These are phyloP conservation scores for Microstegium vimineum DNA, from an alignment of 176 grass and related monocot genomes.

Conservation along the genomic window DNA sequence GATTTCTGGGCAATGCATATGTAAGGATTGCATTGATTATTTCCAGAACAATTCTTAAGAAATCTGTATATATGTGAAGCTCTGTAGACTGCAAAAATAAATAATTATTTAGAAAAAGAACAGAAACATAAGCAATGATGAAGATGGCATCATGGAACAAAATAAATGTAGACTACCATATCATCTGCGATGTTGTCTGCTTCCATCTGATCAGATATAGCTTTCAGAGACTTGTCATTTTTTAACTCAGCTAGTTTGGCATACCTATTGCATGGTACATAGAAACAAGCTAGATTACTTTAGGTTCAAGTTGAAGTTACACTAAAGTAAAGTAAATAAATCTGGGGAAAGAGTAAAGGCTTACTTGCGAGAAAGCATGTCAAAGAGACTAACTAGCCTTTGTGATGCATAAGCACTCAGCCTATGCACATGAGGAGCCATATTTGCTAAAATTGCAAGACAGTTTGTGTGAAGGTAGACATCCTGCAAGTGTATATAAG, in stretches of 20 bases:
- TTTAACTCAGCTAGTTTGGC: conserved; percentile 96
- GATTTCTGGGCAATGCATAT: conserved; percentile 95
- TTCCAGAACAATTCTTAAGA: conserved; percentile 95
- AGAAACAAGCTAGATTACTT: neutral
- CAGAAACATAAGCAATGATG: conserved; percentile 1
- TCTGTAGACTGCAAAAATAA: conserved; percentile 84
- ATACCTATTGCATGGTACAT: conserved; percentile 58
- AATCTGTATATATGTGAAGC: conserved; percentile 97
- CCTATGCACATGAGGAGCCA: conserved; percentile 92
- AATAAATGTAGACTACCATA: conserved; percentile 56
- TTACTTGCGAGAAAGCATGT: conserved; percentile 99
- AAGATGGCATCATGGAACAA: neutral
- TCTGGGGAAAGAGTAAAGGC: neutral
- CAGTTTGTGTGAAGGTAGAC: conserved; percentile 99
- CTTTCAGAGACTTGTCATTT: conserved; percentile 76
- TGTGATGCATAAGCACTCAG: conserved; percentile 97
- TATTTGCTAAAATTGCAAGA: conserved; percentile 96
- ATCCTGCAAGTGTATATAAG: conserved; percentile 63
- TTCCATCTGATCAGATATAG: conserved; percentile 64
- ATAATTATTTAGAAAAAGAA: conserved; percentile 20
- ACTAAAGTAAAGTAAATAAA: conserved; percentile 22
- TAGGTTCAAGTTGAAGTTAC: neutral
- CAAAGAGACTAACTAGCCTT: conserved; percentile 99
- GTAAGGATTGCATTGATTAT: conserved; percentile 98
- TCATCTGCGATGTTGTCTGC: conserved; percentile 77